Percentiles rank a stretch among this genome's conserved stretches.
These are phyloP conservation scores for Cyathus striatus DNA, from an alignment of 768 basidiomycete species.

Conservation along the genomic window DNA sequence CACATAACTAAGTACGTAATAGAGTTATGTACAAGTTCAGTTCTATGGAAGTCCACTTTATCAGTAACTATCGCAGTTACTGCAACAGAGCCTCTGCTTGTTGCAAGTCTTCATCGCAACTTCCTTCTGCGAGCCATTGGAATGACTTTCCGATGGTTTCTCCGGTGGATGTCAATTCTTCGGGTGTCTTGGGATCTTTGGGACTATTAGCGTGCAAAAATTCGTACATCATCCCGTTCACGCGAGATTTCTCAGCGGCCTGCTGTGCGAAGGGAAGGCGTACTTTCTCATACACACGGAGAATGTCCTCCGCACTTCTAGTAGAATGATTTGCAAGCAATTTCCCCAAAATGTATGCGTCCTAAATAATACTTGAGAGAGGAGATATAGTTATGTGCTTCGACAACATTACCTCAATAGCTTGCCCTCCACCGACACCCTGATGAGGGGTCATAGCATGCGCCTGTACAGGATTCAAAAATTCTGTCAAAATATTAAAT, in stretches of 20 bases:
- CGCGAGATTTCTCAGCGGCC: slow-evolving; percentile 8
- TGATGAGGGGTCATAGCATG: slow-evolving; percentile 21
- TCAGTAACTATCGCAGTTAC: not conserved
- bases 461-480: slow-evolving; percentile 5
- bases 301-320: slow-evolving; percentile 8
- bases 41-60: too few relatives aligned
- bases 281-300: slow-evolving; percentile 14
- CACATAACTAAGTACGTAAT: too few relatives aligned
- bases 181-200: not conserved
- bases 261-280: slow-evolving; percentile 10
- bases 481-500: not conserved
- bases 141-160: slow-evolving; percentile 11
- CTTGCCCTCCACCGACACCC: slow-evolving; percentile 20
- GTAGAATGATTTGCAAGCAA: slow-evolving; percentile 11
- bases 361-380: too few relatives aligned
- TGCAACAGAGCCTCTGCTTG: slow-evolving; percentile 6
- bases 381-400: too few relatives aligned
- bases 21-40: too few relatives aligned
- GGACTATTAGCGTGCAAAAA: slow-evolving; percentile 10
- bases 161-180: slow-evolving; percentile 4
- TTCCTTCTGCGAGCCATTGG: slow-evolving; percentile 13
- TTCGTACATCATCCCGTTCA: slow-evolving; percentile 8
- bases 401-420: too few relatives aligned
- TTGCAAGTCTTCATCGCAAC: slow-evolving; percentile 13
- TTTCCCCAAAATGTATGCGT: slow-evolving; percentile 16